Conservation (phyloP, 192 early-diverging fungal species). For the Helicostylum pulchrum region DNA sequence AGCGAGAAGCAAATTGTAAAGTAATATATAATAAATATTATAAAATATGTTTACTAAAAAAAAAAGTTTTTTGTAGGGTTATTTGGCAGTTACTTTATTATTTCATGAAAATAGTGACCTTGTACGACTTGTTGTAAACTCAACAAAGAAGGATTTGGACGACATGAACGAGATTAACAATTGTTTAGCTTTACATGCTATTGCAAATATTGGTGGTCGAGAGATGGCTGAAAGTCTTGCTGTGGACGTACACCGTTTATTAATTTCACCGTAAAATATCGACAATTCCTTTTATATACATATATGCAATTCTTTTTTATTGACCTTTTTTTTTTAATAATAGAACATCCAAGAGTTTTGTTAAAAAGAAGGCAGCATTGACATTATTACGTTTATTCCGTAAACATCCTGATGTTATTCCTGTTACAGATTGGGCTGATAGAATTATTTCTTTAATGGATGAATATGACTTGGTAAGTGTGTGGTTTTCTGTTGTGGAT, state of each 20-base stretch:
- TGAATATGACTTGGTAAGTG: conserved; percentile 74
- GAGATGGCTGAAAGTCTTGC: conserved; percentile 89
- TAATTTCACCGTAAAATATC: conserved; percentile 75
- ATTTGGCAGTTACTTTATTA: conserved; percentile 91
- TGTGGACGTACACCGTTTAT: conserved; percentile 76
- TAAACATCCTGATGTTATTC: conserved; percentile 85
- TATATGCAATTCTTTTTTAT: neutral
- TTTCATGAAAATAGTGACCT: conserved; percentile 86
- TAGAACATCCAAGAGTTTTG: conserved; percentile 75
- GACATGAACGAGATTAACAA: conserved; percentile 79
- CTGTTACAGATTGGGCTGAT: conserved; percentile 83
- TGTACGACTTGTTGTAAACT: conserved; percentile 78
- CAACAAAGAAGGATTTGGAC: conserved; percentile 88
- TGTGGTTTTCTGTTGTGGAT: neutral
- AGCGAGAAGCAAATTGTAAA: conserved; percentile 97
- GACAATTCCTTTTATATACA: conserved; percentile 11
- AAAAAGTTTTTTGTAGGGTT: conserved; percentile 61
- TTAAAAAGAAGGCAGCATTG: conserved; percentile 96
- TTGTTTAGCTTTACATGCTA: conserved; percentile 91
- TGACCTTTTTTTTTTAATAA: neutral
- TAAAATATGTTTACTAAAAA: neutral
- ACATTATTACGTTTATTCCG: conserved; percentile 87
- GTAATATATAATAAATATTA: neutral
- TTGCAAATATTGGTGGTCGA: conserved; percentile 92
- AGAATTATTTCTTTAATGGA: conserved; percentile 81